Evolutionary conservation across 225 moss, liverwort and hornwort species (phyloP).

Genomic region (Pseudisothecium myosuroides): DNA sequence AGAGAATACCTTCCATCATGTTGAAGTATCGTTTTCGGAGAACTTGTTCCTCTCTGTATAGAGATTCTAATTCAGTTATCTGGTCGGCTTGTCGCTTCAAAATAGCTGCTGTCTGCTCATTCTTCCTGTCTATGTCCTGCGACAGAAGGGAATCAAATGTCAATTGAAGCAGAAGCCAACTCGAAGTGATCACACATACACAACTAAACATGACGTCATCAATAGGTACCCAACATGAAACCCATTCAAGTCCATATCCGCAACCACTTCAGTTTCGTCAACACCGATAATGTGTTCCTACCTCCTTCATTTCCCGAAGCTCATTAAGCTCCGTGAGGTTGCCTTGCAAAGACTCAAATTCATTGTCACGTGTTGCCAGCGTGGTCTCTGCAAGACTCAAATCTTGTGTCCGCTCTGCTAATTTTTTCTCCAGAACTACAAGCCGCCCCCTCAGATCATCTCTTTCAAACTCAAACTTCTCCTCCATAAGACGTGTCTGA

Average conservation of each 20-base stretch:
- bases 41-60: slow-evolving; percentile 92
- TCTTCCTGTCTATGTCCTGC: slow-evolving; percentile 94
- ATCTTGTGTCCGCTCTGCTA: slow-evolving; percentile 82
- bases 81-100: slow-evolving; percentile 92
- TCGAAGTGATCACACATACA: not conserved
- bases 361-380: slow-evolving; percentile 53
- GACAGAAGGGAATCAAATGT: not conserved
- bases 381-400: slow-evolving; percentile 74
- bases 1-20: slow-evolving; percentile 92
- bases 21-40: slow-evolving; percentile 93
- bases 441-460: slow-evolving; percentile 76
- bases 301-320: slow-evolving; percentile 97
- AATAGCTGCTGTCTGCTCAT: slow-evolving; percentile 92
- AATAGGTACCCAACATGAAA: not conserved
- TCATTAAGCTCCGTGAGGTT: slow-evolving; percentile 78
- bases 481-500: slow-evolving; percentile 76
- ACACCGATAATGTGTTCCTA: not conserved
- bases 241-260: not conserved
- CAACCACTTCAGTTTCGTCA: not conserved
- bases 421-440: slow-evolving; percentile 68
- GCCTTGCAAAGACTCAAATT: slow-evolving; percentile 66
- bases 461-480: slow-evolving; percentile 76
- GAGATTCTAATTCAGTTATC: slow-evolving; percentile 78
- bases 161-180: not conserved
- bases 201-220: not conserved